Evolutionary conservation across 495 filamentous ascomycete species (phyloP).

Genomic region (Mytilinidion resinicola): DNA sequence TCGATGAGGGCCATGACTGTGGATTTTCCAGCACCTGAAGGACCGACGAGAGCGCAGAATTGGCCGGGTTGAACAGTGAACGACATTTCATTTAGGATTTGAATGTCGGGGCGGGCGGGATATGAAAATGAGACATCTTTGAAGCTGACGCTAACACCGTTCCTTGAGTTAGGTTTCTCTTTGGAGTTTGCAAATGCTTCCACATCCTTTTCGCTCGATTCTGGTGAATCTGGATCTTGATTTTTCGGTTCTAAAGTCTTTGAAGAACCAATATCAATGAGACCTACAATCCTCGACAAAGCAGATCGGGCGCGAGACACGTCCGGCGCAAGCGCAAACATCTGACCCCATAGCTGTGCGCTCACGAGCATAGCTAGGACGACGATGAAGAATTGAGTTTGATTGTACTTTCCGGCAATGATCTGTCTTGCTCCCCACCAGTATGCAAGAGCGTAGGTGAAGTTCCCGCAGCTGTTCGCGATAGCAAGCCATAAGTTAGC

Average conservation of each 20-base stretch:
- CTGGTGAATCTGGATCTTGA: too few species aligned
- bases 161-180: background rate
- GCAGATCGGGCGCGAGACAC: constrained; percentile 24
- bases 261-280: too few species aligned
- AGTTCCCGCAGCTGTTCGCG: constrained; percentile 42
- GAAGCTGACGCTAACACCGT: constrained; percentile 32
- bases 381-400: constrained; percentile 30
- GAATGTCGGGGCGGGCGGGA: constrained; percentile 39
- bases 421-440: constrained; percentile 25
- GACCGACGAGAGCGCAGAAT: constrained; percentile 53
- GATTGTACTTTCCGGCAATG: constrained; percentile 21
- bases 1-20: constrained; percentile 45
- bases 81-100: constrained; percentile 41
- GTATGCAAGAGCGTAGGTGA: constrained; percentile 33
- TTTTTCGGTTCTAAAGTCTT: too few species aligned
- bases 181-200: constrained; percentile 61
- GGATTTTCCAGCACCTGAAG: constrained; percentile 54
- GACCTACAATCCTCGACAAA: constrained; percentile 40
- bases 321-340: constrained; percentile 31
- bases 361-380: constrained; percentile 33
- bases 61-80: constrained; percentile 42
- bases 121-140: constrained; percentile 53
- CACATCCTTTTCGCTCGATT: constrained; percentile 49
- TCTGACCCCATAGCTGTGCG: constrained; percentile 29
- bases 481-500: constrained; percentile 39